A percentile compares a stretch with the other conserved stretches of the same genome.
These are phyloP conservation scores for Tolypocladium guangdongense DNA, from an alignment of 2,329 filamentous ascomycete genomes.

Conservation along the genomic window DNA sequence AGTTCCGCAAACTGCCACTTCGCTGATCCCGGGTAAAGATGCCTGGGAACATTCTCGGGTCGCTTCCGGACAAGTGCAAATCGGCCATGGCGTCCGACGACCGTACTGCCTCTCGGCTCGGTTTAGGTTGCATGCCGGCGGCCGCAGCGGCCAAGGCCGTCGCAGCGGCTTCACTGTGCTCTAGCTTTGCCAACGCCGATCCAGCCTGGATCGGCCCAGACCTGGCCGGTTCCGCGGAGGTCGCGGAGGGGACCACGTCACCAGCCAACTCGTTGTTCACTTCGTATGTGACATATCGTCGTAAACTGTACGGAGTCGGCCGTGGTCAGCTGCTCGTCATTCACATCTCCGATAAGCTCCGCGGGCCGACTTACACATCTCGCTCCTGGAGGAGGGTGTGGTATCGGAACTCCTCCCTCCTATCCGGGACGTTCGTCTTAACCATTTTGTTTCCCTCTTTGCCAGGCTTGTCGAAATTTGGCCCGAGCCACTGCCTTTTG, in stretches of 20 bases:
- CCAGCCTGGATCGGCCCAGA: background rate
- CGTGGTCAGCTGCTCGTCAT: background rate
- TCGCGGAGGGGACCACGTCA: constrained; percentile 4
- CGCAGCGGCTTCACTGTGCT: background rate
- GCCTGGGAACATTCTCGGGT: constrained; percentile 63
- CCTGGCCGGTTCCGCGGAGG: background rate
- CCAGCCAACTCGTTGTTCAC: constrained; percentile 10
- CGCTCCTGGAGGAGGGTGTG: constrained; percentile 78
- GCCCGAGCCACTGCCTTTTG: constrained; percentile 86
- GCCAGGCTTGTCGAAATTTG: constrained; percentile 66
- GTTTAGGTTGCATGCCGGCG: background rate
- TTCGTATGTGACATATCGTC: constrained; percentile 30
- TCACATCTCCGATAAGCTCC: background rate
- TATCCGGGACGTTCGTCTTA: constrained; percentile 93
- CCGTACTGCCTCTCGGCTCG: constrained; percentile 24
- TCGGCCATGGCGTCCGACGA: constrained; percentile 28
- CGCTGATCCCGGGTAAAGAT: constrained; percentile 44
- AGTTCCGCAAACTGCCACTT: constrained; percentile 27
- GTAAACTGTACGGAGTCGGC: constrained; percentile 20
- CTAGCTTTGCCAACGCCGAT: background rate
- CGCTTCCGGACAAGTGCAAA: constrained; percentile 42
- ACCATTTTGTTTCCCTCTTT: constrained; percentile 82
- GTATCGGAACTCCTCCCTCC: constrained; percentile 80
- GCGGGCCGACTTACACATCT: constrained; percentile 54
- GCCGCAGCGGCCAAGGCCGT: no score